These are phyloP conservation scores for Strigomonas culicis DNA, from an alignment of 208 protist species.

Conservation along the genomic window DNA sequence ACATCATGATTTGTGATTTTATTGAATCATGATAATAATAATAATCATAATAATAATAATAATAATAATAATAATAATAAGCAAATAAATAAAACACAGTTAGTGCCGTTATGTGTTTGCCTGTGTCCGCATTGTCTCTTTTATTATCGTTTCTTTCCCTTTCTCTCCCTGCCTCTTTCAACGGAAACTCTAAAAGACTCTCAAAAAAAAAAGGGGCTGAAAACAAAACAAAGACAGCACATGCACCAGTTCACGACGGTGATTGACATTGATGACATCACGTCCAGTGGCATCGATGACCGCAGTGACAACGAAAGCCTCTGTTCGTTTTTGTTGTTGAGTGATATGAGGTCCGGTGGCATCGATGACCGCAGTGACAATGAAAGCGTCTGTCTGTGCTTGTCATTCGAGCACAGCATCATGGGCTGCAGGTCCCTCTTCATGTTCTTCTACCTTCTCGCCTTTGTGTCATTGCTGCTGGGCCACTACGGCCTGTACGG, in stretches of 20 bases:
- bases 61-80: no score
- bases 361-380: slow-evolving; percentile 20
- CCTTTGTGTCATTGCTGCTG: slow-evolving; percentile 60
- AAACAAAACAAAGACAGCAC: no score
- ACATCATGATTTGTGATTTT: no score
- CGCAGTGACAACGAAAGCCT: slow-evolving; percentile 41
- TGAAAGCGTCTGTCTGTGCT: slow-evolving; percentile 60
- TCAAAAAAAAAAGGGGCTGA: not conserved
- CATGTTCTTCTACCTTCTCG: slow-evolving; percentile 54
- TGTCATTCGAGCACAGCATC: slow-evolving; percentile 67
- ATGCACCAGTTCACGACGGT: no score
- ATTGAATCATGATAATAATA: no score
- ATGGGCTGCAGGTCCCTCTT: slow-evolving; percentile 47
- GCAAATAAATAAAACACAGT: no score
- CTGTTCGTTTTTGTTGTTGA: no score
- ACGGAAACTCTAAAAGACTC: not conserved
- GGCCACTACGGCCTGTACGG: slow-evolving; percentile 65
- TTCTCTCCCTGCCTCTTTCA: not conserved
- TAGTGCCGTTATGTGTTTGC: no score
- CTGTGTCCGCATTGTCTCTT: not conserved
- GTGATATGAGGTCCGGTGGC: not conserved
- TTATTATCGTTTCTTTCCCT: not conserved
- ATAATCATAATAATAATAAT: no score
- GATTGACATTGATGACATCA: not conserved
- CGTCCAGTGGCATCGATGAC: not conserved